Percentiles rank a stretch among this genome's conserved stretches.
Conservation (phyloP, 2,329 filamentous ascomycete genomes). For the Colletotrichum paranaense region DNA sequence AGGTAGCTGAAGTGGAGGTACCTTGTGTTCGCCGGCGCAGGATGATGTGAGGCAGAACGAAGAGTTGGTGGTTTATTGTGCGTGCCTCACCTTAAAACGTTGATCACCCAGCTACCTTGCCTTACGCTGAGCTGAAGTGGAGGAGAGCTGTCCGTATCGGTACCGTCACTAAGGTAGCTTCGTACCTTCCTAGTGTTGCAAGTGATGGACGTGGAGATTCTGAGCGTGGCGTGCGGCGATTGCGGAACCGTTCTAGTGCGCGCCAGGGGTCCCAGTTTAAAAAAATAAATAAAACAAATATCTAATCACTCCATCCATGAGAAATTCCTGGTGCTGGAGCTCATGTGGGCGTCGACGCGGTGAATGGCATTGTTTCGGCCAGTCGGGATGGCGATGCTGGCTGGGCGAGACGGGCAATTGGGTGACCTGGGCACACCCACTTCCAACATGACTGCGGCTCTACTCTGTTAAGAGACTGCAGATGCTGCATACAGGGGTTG, state of each 20-base stretch:
- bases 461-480: conserved; percentile 1
- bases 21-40: neutral
- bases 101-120: neutral
- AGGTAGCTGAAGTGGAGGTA: conserved; percentile 3
- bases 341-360: conserved; percentile 22
- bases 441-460: neutral
- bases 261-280: conserved; percentile 6
- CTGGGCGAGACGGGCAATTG: conserved; percentile 23
- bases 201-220: conserved; percentile 27
- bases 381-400: conserved; percentile 19
- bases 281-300: neutral
- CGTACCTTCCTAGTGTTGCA: conserved; percentile 20
- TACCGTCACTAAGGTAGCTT: neutral
- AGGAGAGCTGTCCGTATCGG: conserved; percentile 9
- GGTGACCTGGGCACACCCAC: conserved; percentile 21
- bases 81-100: neutral
- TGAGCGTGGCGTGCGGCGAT: conserved; percentile 26
- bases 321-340: conserved; percentile 4
- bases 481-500: conserved; percentile 16
- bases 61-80: neutral
- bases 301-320: neutral
- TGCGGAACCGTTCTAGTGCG: conserved; percentile 15
- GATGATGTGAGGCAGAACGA: neutral
- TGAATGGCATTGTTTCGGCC: conserved; percentile 32
- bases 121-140: conserved; percentile 7